These are phyloP conservation scores for Penicillium sp. DNA, from an alignment of 2,329 filamentous ascomycete species.

Conservation along the genomic window DNA sequence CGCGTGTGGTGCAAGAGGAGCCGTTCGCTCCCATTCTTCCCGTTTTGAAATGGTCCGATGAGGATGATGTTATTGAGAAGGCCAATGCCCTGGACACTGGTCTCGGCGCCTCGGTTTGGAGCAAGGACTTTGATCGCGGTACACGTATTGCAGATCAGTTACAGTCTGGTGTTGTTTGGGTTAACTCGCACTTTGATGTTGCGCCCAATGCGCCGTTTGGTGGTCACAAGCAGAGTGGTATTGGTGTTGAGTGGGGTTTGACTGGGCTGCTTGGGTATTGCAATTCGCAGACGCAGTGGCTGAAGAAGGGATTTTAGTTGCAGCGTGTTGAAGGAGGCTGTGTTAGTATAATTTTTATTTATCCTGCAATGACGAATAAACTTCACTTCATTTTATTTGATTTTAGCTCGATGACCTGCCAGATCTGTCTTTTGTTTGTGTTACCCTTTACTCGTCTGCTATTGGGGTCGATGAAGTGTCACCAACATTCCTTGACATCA, in stretches of 20 bases:
- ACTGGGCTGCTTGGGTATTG: conserved; percentile 47
- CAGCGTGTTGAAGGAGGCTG: background rate
- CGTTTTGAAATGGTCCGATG: conserved; percentile 63
- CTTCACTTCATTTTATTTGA: too few relatives aligned
- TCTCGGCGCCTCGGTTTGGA: conserved; percentile 64
- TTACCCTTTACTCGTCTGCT: conserved; percentile 12
- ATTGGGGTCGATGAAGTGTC: background rate
- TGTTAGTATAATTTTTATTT: background rate
- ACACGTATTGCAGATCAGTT: conserved; percentile 58
- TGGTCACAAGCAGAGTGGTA: conserved; percentile 57
- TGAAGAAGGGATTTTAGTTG: conserved; percentile 26
- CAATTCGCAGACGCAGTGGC: conserved; percentile 41
- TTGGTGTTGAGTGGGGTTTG: conserved; percentile 54
- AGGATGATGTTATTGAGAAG: conserved; percentile 62
- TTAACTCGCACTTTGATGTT: conserved; percentile 53
- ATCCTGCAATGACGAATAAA: too few relatives aligned
- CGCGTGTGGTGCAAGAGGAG: conserved; percentile 60
- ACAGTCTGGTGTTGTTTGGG: conserved; percentile 64
- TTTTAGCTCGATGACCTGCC: too few relatives aligned
- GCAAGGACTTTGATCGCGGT: conserved; percentile 56
- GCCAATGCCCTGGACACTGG: conserved; percentile 60
- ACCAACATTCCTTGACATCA: conserved; percentile 1
- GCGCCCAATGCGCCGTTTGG: conserved; percentile 47
- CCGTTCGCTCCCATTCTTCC: conserved; percentile 68
- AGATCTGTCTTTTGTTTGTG: too few relatives aligned